These are phyloP conservation scores for Tuber melanosporum DNA, from an alignment of 495 filamentous ascomycete genomes.

Conservation along the genomic window DNA sequence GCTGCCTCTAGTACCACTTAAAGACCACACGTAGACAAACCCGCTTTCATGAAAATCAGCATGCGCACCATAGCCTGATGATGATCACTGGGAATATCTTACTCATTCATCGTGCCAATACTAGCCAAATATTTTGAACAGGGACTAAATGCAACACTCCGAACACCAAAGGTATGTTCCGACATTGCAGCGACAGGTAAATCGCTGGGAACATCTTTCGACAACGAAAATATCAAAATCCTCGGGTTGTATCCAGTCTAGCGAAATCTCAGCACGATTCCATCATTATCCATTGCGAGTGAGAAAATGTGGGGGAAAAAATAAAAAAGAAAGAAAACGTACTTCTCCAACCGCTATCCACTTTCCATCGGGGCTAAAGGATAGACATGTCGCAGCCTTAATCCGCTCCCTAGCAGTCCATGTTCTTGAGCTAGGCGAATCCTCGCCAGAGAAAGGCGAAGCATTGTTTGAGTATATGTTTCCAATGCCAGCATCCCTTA, in stretches of 20 bases:
- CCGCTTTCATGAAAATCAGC: slow-evolving; percentile 47
- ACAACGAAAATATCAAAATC: slow-evolving; percentile 79
- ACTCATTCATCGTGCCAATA: slow-evolving; percentile 76
- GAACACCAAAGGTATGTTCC: slow-evolving; percentile 86
- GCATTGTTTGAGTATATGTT: slow-evolving; percentile 44
- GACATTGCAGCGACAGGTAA: slow-evolving; percentile 74
- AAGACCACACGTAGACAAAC: slow-evolving; percentile 84
- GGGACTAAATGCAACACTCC: slow-evolving; percentile 78
- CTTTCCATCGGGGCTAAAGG: slow-evolving; percentile 80
- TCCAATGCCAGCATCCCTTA: slow-evolving; percentile 53
- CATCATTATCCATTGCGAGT: background rate
- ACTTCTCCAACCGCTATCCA: slow-evolving; percentile 89
- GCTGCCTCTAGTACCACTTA: slow-evolving; percentile 69
- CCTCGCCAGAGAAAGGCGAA: slow-evolving; percentile 48
- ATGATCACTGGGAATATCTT: slow-evolving; percentile 20
- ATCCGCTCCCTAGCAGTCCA: slow-evolving; percentile 84
- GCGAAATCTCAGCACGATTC: slow-evolving; percentile 31
- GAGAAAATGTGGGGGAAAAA: slow-evolving; percentile 29
- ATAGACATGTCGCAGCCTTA: slow-evolving; percentile 92
- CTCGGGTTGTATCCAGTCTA: slow-evolving; percentile 81
- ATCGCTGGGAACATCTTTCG: slow-evolving; percentile 67
- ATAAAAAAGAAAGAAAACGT: slow-evolving; percentile 28
- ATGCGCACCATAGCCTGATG: background rate
- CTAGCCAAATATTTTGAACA: slow-evolving; percentile 84
- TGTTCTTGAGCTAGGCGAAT: slow-evolving; percentile 59